Conservation (phyloP, 768 basidiomycete species). For the Tulasnella sp. region DNA sequence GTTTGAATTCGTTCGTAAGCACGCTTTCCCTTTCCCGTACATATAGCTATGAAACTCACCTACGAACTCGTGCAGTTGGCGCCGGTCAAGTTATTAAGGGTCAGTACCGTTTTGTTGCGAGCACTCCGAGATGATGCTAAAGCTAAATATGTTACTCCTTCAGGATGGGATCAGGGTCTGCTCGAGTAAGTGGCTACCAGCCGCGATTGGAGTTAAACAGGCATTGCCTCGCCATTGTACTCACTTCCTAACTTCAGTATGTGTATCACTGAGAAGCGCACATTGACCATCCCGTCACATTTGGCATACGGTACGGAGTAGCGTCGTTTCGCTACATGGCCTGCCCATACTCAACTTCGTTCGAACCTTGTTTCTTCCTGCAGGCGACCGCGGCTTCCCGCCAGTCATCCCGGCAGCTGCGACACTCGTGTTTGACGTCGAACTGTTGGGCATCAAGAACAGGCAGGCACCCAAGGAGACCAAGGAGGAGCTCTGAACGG, state of each 20-base stretch:
- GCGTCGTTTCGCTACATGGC: too few species aligned
- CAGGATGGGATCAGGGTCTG: constrained; percentile 72
- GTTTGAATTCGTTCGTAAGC: constrained; percentile 65
- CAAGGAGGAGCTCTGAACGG: constrained; percentile 2
- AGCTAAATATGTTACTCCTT: background rate
- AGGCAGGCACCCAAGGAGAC: background rate
- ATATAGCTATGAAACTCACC: background rate
- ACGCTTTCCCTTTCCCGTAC: background rate
- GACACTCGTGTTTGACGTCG: constrained; percentile 77
- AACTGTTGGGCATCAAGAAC: constrained; percentile 54
- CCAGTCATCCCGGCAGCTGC: constrained; percentile 67
- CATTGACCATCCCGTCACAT: constrained; percentile 69
- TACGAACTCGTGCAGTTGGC: constrained; percentile 42
- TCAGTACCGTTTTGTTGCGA: background rate
- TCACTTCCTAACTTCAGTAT: constrained; percentile 39
- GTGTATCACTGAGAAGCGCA: constrained; percentile 83
- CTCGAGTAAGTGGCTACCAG: constrained; percentile 26
- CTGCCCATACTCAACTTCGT: background rate
- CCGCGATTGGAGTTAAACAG: too few species aligned
- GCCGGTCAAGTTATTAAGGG: constrained; percentile 68
- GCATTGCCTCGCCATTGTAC: too few species aligned
- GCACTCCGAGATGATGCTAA: background rate
- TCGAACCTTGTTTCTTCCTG: background rate
- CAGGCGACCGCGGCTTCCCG: constrained; percentile 69
- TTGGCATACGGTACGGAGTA: constrained; percentile 68